A percentile compares a stretch with the other conserved stretches of the same genome.
These are phyloP conservation scores for Nymphaea colorata DNA, from an alignment of 164 flowering plant species.

Conservation along the genomic window DNA sequence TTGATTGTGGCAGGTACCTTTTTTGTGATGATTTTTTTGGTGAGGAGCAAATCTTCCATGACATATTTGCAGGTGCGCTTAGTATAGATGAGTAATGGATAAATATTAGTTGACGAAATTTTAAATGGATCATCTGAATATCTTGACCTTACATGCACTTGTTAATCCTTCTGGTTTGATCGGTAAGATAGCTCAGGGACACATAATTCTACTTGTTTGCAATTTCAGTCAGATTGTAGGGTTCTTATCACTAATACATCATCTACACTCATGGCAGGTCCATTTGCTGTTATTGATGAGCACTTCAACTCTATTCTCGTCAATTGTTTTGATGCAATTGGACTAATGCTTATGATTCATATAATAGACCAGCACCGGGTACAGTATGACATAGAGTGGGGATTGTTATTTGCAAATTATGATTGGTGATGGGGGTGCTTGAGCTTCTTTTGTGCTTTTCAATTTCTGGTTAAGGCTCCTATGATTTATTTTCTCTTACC, in stretches of 20 bases:
- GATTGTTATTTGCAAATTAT: too few species aligned
- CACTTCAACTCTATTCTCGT: conserved; percentile 77
- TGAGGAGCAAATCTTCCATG: conserved; percentile 79
- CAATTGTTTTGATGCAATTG: conserved; percentile 93
- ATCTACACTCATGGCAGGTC: conserved; percentile 38
- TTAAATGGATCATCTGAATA: too few species aligned
- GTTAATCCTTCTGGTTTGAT: neutral
- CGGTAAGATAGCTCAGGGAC: neutral
- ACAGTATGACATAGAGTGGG: neutral
- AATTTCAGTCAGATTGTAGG: neutral
- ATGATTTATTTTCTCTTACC: too few species aligned
- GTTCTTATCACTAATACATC: neutral
- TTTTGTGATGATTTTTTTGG: conserved; percentile 97
- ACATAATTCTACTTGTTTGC: too few species aligned
- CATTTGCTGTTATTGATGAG: conserved; percentile 85
- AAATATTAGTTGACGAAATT: too few species aligned
- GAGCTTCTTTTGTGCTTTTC: too few species aligned
- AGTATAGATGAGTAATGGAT: too few species aligned
- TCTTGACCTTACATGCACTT: too few species aligned
- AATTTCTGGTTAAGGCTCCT: too few species aligned
- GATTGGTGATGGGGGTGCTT: too few species aligned
- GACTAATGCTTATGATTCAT: conserved; percentile 96
- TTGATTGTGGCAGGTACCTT: conserved; percentile 47
- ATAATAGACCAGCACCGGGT: conserved; percentile 95
- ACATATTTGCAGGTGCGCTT: conserved; percentile 78